phyloP scores from a whole-genome alignment of 768 basidiomycete species.

The Boletales sp. region DNA sequence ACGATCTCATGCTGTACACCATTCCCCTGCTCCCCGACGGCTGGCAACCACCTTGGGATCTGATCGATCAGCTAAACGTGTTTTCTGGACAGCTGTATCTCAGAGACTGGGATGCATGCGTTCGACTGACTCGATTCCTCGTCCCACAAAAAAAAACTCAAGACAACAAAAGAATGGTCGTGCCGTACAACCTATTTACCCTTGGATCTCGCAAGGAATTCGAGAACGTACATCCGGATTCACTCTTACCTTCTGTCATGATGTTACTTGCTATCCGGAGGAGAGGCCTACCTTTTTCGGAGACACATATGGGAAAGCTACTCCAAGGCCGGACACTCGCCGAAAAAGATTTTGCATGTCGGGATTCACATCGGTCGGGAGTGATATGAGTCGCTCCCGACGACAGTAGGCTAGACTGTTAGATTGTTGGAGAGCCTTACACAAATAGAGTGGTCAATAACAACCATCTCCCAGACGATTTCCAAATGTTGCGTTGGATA shows the following conservation, averaged over 20 bases:
- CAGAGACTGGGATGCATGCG: not conserved
- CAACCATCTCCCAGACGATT: too few species aligned
- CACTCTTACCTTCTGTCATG: conserved; percentile 19
- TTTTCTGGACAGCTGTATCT: not conserved
- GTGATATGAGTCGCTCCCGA: too few species aligned
- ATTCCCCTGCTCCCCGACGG: not conserved
- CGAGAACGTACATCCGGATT: not conserved
- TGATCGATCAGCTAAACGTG: not conserved
- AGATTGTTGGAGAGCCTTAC: too few species aligned
- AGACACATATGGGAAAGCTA: conserved; percentile 39
- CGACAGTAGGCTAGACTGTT: too few species aligned
- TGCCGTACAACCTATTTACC: too few species aligned
- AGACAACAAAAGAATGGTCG: too few species aligned
- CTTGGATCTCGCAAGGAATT: not conserved
- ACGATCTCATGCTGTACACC: not conserved
- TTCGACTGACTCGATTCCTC: not conserved
- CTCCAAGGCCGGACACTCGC: conserved; percentile 22
- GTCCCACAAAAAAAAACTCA: too few species aligned
- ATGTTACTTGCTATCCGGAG: conserved; percentile 25
- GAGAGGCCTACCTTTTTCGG: conserved; percentile 34
- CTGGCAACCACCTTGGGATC: not conserved
- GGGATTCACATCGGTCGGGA: too few species aligned
- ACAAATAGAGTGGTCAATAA: too few species aligned
- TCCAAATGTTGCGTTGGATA: too few species aligned
- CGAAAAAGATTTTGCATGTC: too few species aligned